Percentiles rank a stretch among this genome's conserved stretches.
phyloP scores from a whole-genome alignment of 208 protist genomes.

The Tritrichomonas foetus region DNA sequence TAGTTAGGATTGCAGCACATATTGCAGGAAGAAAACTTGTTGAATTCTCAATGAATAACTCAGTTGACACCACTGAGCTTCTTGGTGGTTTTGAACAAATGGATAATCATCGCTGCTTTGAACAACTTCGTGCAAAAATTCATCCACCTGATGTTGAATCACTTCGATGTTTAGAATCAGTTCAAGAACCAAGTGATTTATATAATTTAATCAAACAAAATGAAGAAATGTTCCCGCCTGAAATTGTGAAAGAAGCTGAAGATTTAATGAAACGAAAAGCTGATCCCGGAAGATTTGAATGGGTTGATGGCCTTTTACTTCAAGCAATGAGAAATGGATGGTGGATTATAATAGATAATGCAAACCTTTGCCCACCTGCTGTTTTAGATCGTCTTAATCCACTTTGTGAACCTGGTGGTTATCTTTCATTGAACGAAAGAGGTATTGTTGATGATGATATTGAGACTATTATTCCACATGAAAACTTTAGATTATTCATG shows the following conservation, averaged over 20 bases:
- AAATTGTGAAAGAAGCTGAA: neutral
- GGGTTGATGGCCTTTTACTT: conserved; percentile 95
- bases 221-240: neutral
- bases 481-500: conserved; percentile 96
- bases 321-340: conserved; percentile 74
- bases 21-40: conserved; percentile 76
- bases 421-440: neutral
- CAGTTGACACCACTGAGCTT: conserved; percentile 96
- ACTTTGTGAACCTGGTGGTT: conserved; percentile 6
- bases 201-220: neutral
- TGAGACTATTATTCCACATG: conserved; percentile 78
- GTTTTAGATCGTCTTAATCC: conserved; percentile 39
- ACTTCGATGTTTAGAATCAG: neutral
- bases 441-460: neutral
- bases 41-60: conserved; percentile 90
- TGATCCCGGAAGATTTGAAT: conserved; percentile 86
- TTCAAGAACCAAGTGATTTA: neutral
- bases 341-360: conserved; percentile 99
- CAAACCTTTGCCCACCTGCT: conserved; percentile 87
- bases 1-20: conserved; percentile 78
- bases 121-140: neutral
- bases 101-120: conserved; percentile 26
- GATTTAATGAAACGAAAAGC: neutral
- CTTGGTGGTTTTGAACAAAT: conserved; percentile 96
- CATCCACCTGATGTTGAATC: neutral